Conservation (phyloP, 2,329 filamentous ascomycete genomes). For the Curvularia sp. region DNA sequence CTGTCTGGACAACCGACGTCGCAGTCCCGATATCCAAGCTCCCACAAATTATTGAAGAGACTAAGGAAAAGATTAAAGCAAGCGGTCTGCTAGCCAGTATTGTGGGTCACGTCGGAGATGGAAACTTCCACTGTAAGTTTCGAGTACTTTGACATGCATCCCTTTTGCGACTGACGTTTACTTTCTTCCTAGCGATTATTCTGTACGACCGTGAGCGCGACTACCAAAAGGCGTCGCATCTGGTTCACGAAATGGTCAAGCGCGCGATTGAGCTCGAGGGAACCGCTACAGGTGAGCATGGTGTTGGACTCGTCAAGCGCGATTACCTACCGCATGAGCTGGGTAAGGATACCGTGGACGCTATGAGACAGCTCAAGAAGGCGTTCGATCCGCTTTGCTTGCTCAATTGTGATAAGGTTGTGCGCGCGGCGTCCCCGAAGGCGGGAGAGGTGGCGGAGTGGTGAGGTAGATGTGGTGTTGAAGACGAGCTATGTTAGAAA, state of each 20-base stretch:
- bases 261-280: constrained; percentile 84
- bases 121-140: constrained; percentile 72
- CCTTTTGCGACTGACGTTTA: constrained; percentile 5
- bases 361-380: constrained; percentile 85
- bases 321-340: constrained; percentile 83
- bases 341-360: constrained; percentile 74
- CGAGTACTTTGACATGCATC: constrained; percentile 9
- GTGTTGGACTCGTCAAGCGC: constrained; percentile 82
- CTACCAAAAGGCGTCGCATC: constrained; percentile 68
- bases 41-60: constrained; percentile 78
- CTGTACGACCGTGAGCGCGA: constrained; percentile 70
- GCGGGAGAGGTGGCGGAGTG: constrained; percentile 58
- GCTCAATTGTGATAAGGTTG: constrained; percentile 70
- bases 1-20: constrained; percentile 82
- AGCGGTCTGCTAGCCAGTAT: constrained; percentile 70
- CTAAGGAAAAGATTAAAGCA: constrained; percentile 69
- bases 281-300: constrained; percentile 85
- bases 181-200: constrained; percentile 59
- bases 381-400: constrained; percentile 77
- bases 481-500: background rate
- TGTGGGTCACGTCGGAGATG: constrained; percentile 77
- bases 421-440: constrained; percentile 61
- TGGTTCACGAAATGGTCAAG: constrained; percentile 87
- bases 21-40: constrained; percentile 76
- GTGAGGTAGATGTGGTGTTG: constrained; percentile 32